Evolutionary conservation across 176 grass and related monocot species (phyloP).

Genomic region (Canna indica): DNA sequence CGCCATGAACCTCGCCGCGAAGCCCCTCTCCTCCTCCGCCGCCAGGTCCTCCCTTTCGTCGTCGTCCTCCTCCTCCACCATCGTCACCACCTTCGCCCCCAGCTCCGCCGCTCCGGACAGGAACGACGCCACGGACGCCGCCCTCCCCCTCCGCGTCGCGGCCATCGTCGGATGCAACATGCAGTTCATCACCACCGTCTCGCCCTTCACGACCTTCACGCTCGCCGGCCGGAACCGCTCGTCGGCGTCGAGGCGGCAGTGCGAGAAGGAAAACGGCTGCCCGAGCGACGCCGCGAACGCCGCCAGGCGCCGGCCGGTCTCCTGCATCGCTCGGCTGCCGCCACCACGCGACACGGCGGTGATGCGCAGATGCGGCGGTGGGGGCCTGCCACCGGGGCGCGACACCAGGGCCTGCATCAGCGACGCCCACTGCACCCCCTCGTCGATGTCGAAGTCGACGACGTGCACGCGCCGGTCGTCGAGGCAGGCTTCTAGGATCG

Average conservation of each 20-base stretch:
- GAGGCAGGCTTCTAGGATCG: conserved; percentile 49
- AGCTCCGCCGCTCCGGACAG: conserved; percentile 36
- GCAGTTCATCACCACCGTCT: conserved; percentile 50
- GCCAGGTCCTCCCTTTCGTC: conserved; percentile 8
- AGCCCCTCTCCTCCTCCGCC: conserved; percentile 10
- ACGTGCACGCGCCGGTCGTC: conserved; percentile 52
- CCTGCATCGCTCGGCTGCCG: conserved; percentile 29
- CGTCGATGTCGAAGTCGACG: conserved; percentile 61
- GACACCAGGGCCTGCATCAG: conserved; percentile 59
- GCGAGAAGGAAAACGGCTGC: conserved; percentile 61
- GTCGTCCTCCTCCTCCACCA: conserved; percentile 51
- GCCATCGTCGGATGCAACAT: conserved; percentile 38
- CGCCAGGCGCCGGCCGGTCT: conserved; percentile 38
- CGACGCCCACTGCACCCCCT: conserved; percentile 71
- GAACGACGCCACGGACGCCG: conserved; percentile 36
- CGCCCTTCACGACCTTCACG: conserved; percentile 49
- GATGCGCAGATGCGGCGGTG: conserved; percentile 45
- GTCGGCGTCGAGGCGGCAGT: conserved; percentile 44
- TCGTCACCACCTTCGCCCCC: conserved; percentile 42
- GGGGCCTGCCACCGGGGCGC: conserved; percentile 23
- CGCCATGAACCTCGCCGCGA: conserved; percentile 47
- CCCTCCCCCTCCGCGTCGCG: conserved; percentile 15
- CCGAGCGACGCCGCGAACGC: conserved; percentile 48
- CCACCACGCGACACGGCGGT: conserved; percentile 34
- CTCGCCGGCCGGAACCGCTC: conserved; percentile 34